A percentile compares a stretch with the other conserved stretches of the same genome.
Evolutionary conservation across 257 asterid genomes (phyloP).

Genomic region (Solanum ossicruentum): DNA sequence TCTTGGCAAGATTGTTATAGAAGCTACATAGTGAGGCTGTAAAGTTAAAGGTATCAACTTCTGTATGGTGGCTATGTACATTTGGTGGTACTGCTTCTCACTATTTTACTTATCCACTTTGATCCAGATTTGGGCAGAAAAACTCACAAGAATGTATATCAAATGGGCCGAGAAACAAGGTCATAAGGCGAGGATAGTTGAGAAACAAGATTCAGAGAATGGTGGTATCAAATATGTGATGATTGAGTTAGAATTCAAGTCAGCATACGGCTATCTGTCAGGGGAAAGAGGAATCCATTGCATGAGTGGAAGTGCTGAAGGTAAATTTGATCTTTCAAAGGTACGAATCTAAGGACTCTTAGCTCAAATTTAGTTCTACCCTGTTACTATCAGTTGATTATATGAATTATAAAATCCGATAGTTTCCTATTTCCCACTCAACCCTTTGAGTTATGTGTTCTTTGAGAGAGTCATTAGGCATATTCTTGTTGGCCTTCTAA

Average conservation of each 20-base stretch:
- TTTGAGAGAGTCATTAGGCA: not conserved
- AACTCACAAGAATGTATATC: conserved; percentile 50
- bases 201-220: conserved; percentile 31
- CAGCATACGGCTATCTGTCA: conserved; percentile 53
- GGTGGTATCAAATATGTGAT: conserved; percentile 36
- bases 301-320: conserved; percentile 21
- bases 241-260: conserved; percentile 61
- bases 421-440: not conserved
- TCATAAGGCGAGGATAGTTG: conserved; percentile 50
- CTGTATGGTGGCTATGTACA: not conserved
- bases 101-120: not conserved
- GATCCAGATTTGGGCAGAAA: conserved; percentile 53
- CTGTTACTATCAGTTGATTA: not conserved
- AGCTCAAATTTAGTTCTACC: not conserved
- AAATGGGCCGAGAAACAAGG: conserved; percentile 81
- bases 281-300: conserved; percentile 76
- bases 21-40: not conserved
- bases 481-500: not conserved
- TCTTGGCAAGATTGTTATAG: not conserved
- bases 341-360: conserved; percentile 16
- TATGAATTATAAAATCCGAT: not conserved
- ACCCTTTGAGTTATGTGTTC: not conserved
- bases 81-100: not conserved
- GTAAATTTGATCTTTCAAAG: conserved; percentile 24
- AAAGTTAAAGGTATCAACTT: not conserved